Evolutionary conservation across 2,329 filamentous ascomycete species (phyloP).

Genomic region (Emericellopsis atlantica): DNA sequence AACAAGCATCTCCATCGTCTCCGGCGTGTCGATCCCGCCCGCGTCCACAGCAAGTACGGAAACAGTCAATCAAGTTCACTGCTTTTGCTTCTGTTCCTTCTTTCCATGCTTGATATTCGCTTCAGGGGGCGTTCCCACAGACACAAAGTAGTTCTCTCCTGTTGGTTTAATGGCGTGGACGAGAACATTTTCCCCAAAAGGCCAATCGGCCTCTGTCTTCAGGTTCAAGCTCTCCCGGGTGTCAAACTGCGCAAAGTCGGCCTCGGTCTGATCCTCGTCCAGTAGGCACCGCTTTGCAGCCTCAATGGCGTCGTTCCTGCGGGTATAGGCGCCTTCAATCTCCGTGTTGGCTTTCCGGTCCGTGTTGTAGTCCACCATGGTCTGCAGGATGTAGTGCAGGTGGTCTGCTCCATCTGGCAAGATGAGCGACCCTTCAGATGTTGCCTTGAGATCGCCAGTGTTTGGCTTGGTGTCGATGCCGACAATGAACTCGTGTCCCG

Average conservation of each 20-base stretch:
- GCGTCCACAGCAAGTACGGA: too few relatives aligned
- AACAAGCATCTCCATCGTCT: too few relatives aligned
- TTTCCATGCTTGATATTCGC: not conserved
- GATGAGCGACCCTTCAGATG: slow-evolving; percentile 6
- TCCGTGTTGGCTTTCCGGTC: slow-evolving; percentile 17
- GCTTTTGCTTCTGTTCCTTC: not conserved
- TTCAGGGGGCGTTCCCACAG: slow-evolving; percentile 15
- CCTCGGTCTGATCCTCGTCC: slow-evolving; percentile 9
- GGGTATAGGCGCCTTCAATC: slow-evolving; percentile 24
- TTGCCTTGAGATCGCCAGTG: slow-evolving; percentile 4
- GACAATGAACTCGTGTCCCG: slow-evolving; percentile 23
- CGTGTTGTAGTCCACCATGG: slow-evolving; percentile 24
- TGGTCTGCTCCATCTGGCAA: slow-evolving; percentile 13
- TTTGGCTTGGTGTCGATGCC: slow-evolving; percentile 24
- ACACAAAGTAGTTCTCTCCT: slow-evolving; percentile 25
- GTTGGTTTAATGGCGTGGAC: slow-evolving; percentile 27
- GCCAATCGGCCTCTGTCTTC: slow-evolving; percentile 15
- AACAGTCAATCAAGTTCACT: slow-evolving; percentile 1
- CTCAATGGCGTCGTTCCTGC: slow-evolving; percentile 15
- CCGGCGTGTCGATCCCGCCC: too few relatives aligned
- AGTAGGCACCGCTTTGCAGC: slow-evolving; percentile 21
- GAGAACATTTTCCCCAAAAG: slow-evolving; percentile 29
- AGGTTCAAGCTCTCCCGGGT: slow-evolving; percentile 10
- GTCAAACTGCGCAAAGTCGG: slow-evolving; percentile 21
- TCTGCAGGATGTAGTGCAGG: slow-evolving; percentile 28